Evolutionary conservation across 2,329 filamentous ascomycete species (phyloP).

Genomic region (Graphilbum fragrans): DNA sequence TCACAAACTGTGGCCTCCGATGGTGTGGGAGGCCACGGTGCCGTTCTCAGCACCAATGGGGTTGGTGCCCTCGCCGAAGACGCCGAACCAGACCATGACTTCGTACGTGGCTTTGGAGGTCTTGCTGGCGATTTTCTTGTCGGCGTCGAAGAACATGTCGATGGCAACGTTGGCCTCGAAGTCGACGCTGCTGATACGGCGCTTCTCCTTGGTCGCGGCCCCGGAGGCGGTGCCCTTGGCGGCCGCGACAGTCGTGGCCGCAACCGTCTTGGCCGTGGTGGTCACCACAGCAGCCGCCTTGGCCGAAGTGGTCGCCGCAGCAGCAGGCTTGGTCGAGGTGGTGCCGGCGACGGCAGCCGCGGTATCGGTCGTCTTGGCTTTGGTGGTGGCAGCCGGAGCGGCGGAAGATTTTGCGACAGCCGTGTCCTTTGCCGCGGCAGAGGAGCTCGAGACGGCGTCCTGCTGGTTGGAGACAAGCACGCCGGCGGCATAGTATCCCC

Average conservation of each 20-base stretch:
- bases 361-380: background rate
- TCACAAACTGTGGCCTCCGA: slow-evolving; percentile 28
- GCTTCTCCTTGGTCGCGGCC: background rate
- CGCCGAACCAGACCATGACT: slow-evolving; percentile 6
- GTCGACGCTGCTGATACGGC: slow-evolving; percentile 8
- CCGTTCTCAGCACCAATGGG: slow-evolving; percentile 24
- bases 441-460: background rate
- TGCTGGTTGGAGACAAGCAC: background rate
- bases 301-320: background rate
- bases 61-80: slow-evolving; percentile 1
- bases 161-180: slow-evolving; percentile 43
- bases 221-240: background rate
- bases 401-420: background rate
- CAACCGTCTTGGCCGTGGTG: background rate
- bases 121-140: slow-evolving; percentile 13
- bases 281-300: background rate
- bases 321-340: background rate
- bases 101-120: slow-evolving; percentile 3
- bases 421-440: background rate
- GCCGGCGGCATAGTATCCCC: slow-evolving; percentile 24
- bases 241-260: background rate
- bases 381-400: background rate
- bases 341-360: background rate
- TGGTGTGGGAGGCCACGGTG: slow-evolving; percentile 18
- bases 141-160: slow-evolving; percentile 44